Conservation (phyloP, 148 eudicot genomes). For the Rhododendron molle region DNA sequence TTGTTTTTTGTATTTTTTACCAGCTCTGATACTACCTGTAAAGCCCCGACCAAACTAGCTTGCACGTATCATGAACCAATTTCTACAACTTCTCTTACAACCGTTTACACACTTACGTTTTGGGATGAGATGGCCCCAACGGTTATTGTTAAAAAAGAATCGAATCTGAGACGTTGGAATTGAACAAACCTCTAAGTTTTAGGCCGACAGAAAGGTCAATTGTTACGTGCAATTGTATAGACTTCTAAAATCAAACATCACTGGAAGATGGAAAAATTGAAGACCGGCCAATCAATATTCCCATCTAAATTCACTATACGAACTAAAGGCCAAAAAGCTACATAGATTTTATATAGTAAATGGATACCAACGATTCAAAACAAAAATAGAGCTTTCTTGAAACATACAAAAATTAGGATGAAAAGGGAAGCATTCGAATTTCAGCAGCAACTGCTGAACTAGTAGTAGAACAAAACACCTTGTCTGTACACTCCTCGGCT, state of each 20-base stretch:
- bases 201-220: too few species aligned
- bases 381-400: background rate
- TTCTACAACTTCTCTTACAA: too few species aligned
- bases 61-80: too few species aligned
- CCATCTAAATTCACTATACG: background rate
- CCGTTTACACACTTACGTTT: too few species aligned
- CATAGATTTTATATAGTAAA: background rate
- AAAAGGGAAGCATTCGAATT: background rate
- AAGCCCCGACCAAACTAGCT: too few species aligned
- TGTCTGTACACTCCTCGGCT: background rate
- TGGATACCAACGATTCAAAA: background rate
- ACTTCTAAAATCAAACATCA: background rate
- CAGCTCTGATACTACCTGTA: too few species aligned
- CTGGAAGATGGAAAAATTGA: background rate
- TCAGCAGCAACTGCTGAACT: slow-evolving; percentile 1
- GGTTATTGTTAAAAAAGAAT: too few species aligned
- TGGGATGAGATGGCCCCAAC: background rate
- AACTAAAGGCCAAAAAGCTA: background rate
- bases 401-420: background rate
- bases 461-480: background rate
- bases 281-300: background rate
- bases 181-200: too few species aligned
- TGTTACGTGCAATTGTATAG: background rate
- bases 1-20: too few species aligned
- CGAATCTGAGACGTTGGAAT: too few species aligned